These are phyloP conservation scores for Plasmodium relictum DNA, from an alignment of 169 alveolate species.

Conservation along the genomic window DNA sequence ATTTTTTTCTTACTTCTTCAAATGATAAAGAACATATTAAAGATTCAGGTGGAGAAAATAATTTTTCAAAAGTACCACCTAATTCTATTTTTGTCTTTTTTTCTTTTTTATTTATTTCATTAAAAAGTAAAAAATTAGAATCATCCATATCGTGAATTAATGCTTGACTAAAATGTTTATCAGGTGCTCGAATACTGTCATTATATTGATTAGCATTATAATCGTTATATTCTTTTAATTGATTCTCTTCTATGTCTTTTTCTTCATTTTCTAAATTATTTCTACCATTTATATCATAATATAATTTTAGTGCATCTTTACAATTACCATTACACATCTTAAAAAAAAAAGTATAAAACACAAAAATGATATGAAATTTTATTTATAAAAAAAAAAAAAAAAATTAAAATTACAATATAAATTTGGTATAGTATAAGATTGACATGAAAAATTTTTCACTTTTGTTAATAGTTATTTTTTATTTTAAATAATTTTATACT, in stretches of 20 bases:
- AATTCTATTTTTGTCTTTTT: slow-evolving; percentile 24
- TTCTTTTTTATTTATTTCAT: slow-evolving; percentile 23
- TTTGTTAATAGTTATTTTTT: background rate
- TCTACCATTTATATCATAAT: slow-evolving; percentile 44
- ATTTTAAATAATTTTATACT: slow-evolving; percentile 4
- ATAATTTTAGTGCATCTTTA: slow-evolving; percentile 31
- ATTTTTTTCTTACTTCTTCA: slow-evolving; percentile 45
- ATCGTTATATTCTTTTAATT: background rate
- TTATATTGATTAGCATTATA: background rate
- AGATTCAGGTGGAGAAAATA: slow-evolving; percentile 54
- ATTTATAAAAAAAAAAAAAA: too few species aligned
- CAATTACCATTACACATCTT: slow-evolving; percentile 70
- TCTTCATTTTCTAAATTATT: background rate
- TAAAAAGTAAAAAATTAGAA: slow-evolving; percentile 16
- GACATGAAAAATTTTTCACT: background rate
- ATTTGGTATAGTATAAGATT: background rate
- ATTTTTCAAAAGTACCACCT: slow-evolving; percentile 57
- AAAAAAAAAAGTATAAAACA: slow-evolving; percentile 4
- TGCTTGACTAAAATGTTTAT: slow-evolving; percentile 68
- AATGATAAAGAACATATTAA: slow-evolving; percentile 43
- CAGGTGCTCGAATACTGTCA: slow-evolving; percentile 55
- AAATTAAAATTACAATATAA: background rate
- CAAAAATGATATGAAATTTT: background rate
- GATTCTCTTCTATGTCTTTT: background rate
- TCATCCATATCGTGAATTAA: slow-evolving; percentile 74